Evolutionary conservation across 352 stramenopile genomes (phyloP), one percentile per base, ranked within the genome.

Genomic region (Globisporangium canariense): DNA sequence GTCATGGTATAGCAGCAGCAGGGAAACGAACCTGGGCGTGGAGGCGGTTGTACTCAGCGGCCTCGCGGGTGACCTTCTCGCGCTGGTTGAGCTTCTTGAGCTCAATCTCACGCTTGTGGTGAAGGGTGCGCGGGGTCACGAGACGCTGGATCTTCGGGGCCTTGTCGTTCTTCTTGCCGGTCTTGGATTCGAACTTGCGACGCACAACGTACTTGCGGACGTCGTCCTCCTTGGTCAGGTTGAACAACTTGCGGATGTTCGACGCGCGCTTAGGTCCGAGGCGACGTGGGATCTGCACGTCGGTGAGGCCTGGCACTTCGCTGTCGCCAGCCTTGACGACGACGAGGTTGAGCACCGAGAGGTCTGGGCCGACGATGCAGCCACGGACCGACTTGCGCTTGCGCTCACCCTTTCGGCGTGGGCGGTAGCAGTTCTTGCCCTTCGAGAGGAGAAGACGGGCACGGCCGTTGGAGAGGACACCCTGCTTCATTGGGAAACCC

Each of bases 211-310:
- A 99, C 88, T 99, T 99, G 66, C 94, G 88, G 41, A 99, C 96
- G 87, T 99, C 98, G 78, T 99, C 98, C 58, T 99, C 97, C 92
- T 99, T 99, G 79, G 86, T 94, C 72, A 99, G 89, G 91, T 99
- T 99, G 90, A 99, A 99, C 68, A 99, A 82, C 88, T 99, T 99
- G 77, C 98, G 97, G 85, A 99, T 99, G 83, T 99, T 99, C 83
- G 97, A 99, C 66, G 97, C 98, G 76, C 98, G 93, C 96, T 99
- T 99, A 68, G 98, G 98, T 65, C 98, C 98, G 52, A 99, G 90
- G 80, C 97, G 96, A 86, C 97, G 96, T 65, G 97, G 97, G 70
- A 94, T 84, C 70, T 94, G 86, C 67, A 97, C 90, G 76, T 99
- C 97, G 47, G 98, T 99, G 60, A 99, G 89, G 70, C 97, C 97